phyloP scores from a whole-genome alignment of 108 stramenopile species.

The Cyclostephanos tholiformis region DNA sequence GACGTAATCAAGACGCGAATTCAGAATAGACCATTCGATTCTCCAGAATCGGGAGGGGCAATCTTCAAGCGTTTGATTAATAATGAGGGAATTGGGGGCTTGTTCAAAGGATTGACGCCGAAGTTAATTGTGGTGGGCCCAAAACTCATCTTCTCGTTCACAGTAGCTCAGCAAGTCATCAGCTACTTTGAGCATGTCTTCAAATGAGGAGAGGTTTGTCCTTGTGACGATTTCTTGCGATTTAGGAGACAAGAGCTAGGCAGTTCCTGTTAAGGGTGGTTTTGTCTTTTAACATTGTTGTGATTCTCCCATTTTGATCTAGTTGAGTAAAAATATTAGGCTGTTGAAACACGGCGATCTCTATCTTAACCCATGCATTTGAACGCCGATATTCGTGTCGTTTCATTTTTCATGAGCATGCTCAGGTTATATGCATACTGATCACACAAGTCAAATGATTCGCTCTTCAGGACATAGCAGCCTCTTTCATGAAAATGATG shows the following conservation, averaged over 20 bases:
- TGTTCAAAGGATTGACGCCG: conserved; percentile 82
- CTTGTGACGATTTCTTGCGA: background rate
- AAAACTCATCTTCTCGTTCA: conserved; percentile 82
- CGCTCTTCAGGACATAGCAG: no score
- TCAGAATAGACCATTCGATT: conserved; percentile 75
- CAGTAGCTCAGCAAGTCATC: conserved; percentile 80
- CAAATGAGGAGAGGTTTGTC: conserved; percentile 16
- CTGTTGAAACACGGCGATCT: no score
- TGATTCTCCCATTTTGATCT: background rate
- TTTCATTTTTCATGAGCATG: no score
- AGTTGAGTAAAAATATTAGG: background rate
- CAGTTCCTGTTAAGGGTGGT: background rate
- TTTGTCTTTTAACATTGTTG: background rate
- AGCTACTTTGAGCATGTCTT: conserved; percentile 55
- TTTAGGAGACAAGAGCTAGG: background rate
- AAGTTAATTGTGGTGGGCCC: conserved; percentile 83
- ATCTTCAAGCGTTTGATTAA: conserved; percentile 65
- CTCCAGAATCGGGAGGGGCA: conserved; percentile 64
- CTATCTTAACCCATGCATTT: background rate
- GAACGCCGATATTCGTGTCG: background rate
- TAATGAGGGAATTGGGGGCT: conserved; percentile 67
- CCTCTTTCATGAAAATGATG: no score
- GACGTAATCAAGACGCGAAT: conserved; percentile 84
- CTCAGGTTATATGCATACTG: no score
- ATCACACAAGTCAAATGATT: no score